Conservation (phyloP, 805 yeast species). For the Candida railenensis region DNA sequence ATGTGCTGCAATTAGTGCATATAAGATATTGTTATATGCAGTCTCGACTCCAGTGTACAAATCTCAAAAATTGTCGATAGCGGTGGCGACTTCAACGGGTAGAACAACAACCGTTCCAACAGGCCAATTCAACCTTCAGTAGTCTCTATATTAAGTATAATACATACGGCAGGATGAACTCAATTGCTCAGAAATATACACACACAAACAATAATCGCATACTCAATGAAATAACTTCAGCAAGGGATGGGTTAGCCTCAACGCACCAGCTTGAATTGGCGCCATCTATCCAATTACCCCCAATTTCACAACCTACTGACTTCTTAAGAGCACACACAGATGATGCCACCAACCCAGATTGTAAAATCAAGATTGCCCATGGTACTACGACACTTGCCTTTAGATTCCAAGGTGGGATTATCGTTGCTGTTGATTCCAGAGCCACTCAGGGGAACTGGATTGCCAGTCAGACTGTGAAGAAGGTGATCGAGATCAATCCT, state of each 20-base stretch:
- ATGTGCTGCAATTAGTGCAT: not conserved
- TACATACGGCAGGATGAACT: conserved; percentile 28
- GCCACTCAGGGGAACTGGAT: conserved; percentile 98
- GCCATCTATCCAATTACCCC: conserved; percentile 73
- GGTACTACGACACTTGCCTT: conserved; percentile 99
- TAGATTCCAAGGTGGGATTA: conserved; percentile 91
- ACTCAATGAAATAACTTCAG: conserved; percentile 27
- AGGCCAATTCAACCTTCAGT: not conserved
- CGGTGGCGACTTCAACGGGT: not conserved
- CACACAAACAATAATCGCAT: conserved; percentile 26
- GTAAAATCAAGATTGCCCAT: conserved; percentile 94
- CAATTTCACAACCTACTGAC: conserved; percentile 84
- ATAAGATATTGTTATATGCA: too few species aligned
- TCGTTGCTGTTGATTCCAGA: conserved; percentile 96
- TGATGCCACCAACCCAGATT: conserved; percentile 88
- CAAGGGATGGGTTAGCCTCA: conserved; percentile 18
- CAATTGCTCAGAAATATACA: conserved; percentile 37
- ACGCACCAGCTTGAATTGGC: conserved; percentile 37
- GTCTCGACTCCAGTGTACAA: too few species aligned
- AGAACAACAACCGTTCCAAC: too few species aligned
- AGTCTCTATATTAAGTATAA: not conserved
- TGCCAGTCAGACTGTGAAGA: conserved; percentile 96
- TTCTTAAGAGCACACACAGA: conserved; percentile 98
- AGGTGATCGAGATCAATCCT: conserved; percentile 95
- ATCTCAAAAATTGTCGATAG: not conserved